Evolutionary conservation across 495 filamentous ascomycete genomes (phyloP).

Genomic region (Cercophora sp.): DNA sequence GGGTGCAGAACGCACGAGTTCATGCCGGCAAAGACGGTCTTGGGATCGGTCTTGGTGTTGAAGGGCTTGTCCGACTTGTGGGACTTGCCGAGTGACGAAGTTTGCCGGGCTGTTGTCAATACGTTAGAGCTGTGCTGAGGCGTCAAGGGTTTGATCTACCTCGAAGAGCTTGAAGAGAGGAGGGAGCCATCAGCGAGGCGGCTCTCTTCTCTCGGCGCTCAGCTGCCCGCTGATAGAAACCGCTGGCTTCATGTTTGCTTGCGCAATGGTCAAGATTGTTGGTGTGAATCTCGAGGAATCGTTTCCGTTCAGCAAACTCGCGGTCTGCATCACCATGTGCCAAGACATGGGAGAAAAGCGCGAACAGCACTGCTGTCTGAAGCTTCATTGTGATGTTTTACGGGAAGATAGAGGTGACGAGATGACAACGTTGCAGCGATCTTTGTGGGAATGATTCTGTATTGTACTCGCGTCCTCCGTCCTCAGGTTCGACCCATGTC

Average conservation of each 20-base stretch:
- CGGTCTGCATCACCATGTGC: neutral
- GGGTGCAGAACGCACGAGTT: conserved; percentile 6
- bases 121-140: neutral
- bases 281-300: conserved; percentile 6
- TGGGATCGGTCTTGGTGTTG: neutral
- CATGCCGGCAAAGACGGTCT: neutral
- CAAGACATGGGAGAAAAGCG: neutral
- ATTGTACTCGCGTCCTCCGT: no score
- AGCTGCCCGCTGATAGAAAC: neutral
- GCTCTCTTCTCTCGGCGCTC: neutral
- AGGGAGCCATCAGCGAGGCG: neutral
- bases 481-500: no score
- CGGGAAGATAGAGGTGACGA: no score
- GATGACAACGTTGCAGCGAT: no score
- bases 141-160: no score
- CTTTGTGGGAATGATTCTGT: no score
- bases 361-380: neutral
- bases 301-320: neutral
- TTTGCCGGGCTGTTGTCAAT: neutral
- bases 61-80: conserved; percentile 3
- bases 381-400: no score
- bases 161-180: neutral
- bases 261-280: conserved; percentile 8
- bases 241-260: neutral
- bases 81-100: neutral